Conservation (phyloP, 306 rosid species). For the Malus fusca region DNA sequence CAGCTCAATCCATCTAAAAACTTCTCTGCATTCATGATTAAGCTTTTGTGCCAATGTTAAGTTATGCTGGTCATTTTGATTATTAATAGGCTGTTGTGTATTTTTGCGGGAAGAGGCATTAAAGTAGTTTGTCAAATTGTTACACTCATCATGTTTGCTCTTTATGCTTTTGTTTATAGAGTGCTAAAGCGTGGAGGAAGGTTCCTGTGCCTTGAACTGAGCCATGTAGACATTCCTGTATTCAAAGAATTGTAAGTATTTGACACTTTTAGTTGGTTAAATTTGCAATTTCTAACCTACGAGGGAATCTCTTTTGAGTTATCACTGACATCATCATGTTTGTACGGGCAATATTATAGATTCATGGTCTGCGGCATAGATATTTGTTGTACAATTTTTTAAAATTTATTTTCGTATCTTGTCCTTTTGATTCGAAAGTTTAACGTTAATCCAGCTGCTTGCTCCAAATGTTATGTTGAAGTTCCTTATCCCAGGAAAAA, state of each 20-base stretch:
- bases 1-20: neutral
- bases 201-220: constrained; percentile 92
- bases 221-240: constrained; percentile 74
- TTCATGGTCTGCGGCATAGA: neutral
- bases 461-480: neutral
- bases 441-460: neutral
- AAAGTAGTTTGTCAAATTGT: neutral
- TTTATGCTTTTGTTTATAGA: constrained; percentile 32
- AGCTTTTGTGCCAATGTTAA: neutral
- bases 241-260: constrained; percentile 81
- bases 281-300: neutral
- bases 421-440: neutral
- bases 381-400: neutral
- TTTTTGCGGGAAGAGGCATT: too few species aligned
- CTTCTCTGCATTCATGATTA: neutral
- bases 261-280: neutral
- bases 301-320: neutral
- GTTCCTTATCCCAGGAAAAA: neutral
- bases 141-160: neutral
- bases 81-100: too few species aligned
- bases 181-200: constrained; percentile 88
- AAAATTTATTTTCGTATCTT: neutral
- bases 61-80: neutral
- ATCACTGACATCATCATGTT: neutral
- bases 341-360: neutral